Evolutionary conservation across 768 basidiomycete species (phyloP).

Genomic region (Nevesoporus exiguus): DNA sequence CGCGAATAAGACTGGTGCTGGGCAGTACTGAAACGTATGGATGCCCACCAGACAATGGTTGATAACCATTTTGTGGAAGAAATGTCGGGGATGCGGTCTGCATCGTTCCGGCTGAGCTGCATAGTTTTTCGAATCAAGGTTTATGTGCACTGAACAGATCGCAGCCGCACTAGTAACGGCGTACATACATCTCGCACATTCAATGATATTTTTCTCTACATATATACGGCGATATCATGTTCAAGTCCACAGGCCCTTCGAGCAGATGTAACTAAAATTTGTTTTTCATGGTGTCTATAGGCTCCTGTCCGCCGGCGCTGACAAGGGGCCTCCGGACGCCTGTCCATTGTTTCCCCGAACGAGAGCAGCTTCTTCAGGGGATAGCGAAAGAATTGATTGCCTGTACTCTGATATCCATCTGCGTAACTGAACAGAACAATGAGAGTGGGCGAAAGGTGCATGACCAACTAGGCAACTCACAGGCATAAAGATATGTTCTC

Average conservation of each 20-base stretch:
- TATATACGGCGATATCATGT: too few relatives aligned
- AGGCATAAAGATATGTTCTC: conserved; percentile 67
- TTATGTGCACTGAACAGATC: conserved; percentile 33
- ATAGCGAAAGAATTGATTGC: conserved; percentile 53
- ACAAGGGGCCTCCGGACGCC: neutral
- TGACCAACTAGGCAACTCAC: conserved; percentile 37
- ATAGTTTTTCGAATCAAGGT: conserved; percentile 73
- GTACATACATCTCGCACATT: neutral
- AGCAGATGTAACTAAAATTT: neutral
- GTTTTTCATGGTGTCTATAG: neutral
- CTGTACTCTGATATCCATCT: conserved; percentile 53
- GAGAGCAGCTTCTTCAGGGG: conserved; percentile 48
- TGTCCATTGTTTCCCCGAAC: conserved; percentile 10
- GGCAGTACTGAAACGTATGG: conserved; percentile 21
- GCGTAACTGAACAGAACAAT: conserved; percentile 40
- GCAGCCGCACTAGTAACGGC: neutral
- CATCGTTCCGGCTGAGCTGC: conserved; percentile 63
- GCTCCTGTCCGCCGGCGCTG: conserved; percentile 1
- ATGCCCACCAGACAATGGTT: conserved; percentile 36
- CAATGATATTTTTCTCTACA: too few relatives aligned
- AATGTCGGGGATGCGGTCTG: conserved; percentile 44
- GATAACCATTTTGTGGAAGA: conserved; percentile 34
- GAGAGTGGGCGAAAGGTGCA: neutral
- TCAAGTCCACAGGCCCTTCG: too few relatives aligned
- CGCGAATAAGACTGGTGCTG: conserved; percentile 11